Evolutionary conservation across 2,329 filamentous ascomycete species (phyloP).

Genomic region (Ophiostoma triangulosporum): DNA sequence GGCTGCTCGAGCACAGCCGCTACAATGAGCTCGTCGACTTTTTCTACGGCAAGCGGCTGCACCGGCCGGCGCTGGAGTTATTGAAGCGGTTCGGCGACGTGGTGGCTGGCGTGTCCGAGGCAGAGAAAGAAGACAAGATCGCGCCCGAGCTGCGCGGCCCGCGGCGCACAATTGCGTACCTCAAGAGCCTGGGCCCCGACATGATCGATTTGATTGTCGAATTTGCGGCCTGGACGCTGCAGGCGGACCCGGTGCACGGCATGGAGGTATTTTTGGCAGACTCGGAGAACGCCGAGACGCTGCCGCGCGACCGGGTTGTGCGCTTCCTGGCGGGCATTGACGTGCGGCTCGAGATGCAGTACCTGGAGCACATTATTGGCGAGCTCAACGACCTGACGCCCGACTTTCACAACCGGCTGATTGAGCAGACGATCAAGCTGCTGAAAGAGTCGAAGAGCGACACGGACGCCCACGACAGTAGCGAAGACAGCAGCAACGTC

Average conservation of each 20-base stretch:
- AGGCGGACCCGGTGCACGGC: constrained; percentile 55
- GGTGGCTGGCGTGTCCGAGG: constrained; percentile 18
- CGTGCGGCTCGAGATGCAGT: constrained; percentile 57
- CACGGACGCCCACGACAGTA: constrained; percentile 9
- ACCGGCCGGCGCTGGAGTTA: constrained; percentile 72
- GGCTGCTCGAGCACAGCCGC: constrained; percentile 72
- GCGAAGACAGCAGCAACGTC: constrained; percentile 8
- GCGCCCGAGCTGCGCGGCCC: constrained; percentile 57
- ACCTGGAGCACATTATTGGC: constrained; percentile 80
- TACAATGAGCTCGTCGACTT: constrained; percentile 97
- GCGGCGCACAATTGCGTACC: constrained; percentile 69
- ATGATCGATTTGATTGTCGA: constrained; percentile 85
- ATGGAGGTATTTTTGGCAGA: constrained; percentile 93
- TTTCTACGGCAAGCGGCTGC: constrained; percentile 86
- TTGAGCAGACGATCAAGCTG: constrained; percentile 55
- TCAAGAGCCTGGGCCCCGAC: constrained; percentile 78
- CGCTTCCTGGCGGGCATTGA: constrained; percentile 61
- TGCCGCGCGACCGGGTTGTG: constrained; percentile 66
- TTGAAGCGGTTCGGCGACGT: constrained; percentile 65
- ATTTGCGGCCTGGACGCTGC: constrained; percentile 79
- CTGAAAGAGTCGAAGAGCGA: constrained; percentile 24
- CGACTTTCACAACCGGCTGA: constrained; percentile 74
- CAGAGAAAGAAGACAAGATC: neutral
- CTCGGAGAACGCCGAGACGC: constrained; percentile 82
- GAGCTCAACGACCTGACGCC: constrained; percentile 76